Conservation (phyloP, 2,329 filamentous ascomycete genomes). For the Madurella mycetomatis region DNA sequence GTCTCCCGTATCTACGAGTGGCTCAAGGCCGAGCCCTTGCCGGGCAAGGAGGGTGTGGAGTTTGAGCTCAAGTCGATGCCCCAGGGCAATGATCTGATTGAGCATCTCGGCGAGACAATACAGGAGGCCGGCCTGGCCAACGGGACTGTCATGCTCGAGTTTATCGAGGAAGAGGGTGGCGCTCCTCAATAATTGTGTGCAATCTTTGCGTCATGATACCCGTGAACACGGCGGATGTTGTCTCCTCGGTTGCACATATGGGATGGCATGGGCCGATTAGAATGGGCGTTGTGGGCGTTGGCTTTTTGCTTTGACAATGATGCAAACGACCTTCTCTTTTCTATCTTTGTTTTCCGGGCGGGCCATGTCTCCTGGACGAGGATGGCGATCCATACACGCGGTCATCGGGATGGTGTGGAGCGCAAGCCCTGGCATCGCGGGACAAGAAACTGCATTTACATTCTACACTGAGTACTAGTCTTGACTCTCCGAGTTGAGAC, state of each 20-base stretch:
- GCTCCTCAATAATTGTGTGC: background rate
- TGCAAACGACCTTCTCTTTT: too few relatives aligned
- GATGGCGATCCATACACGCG: too few relatives aligned
- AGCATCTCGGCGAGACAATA: slow-evolving; percentile 67
- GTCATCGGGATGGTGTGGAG: too few relatives aligned
- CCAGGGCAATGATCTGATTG: slow-evolving; percentile 75
- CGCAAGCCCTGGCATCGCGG: too few relatives aligned
- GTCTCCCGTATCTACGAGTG: slow-evolving; percentile 90
- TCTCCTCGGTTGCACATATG: background rate
- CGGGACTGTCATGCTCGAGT: slow-evolving; percentile 93
- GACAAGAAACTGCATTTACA: background rate
- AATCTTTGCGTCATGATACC: background rate
- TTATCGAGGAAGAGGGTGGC: slow-evolving; percentile 52
- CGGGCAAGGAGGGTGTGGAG: slow-evolving; percentile 69
- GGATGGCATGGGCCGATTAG: background rate
- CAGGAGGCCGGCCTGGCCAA: slow-evolving; percentile 83
- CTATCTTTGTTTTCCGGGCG: background rate
- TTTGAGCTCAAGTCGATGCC: slow-evolving; percentile 87
- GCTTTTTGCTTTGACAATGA: background rate
- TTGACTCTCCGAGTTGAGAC: background rate
- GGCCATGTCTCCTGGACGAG: background rate
- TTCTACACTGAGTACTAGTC: background rate
- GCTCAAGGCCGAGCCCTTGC: slow-evolving; percentile 83
- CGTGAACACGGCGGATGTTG: background rate
- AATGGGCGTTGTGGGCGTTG: background rate